Evolutionary conservation across 2,329 filamentous ascomycete genomes (phyloP).

Genomic region (Daldinia eschscholtzii): DNA sequence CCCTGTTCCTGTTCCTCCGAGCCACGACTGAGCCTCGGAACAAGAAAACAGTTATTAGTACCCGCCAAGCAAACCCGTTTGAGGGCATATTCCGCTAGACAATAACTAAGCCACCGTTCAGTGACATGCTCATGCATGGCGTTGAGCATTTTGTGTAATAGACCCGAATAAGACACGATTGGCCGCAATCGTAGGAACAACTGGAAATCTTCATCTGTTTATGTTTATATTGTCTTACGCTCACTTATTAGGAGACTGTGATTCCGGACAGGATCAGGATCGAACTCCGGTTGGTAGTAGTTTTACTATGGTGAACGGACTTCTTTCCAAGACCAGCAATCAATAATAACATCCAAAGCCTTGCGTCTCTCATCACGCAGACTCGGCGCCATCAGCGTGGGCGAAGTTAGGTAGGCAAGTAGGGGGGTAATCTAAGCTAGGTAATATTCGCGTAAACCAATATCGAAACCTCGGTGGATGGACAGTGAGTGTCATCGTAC

Average conservation of each 20-base stretch:
- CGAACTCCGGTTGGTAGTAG: constrained; percentile 29
- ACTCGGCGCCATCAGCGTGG: constrained; percentile 31
- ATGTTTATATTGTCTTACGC: constrained; percentile 24
- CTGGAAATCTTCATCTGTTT: constrained; percentile 19
- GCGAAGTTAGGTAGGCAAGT: constrained; percentile 24
- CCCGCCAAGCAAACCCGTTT: constrained; percentile 15
- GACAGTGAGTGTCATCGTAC: constrained; percentile 3
- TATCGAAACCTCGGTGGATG: constrained; percentile 29
- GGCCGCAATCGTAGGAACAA: constrained; percentile 20
- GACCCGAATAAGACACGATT: constrained; percentile 32
- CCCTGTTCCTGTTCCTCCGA: constrained; percentile 15
- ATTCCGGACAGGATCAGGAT: constrained; percentile 35
- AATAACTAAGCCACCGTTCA: constrained; percentile 26
- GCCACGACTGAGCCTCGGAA: constrained; percentile 37
- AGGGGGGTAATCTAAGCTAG: constrained; percentile 35
- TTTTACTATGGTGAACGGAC: constrained; percentile 25
- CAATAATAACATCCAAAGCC: constrained; percentile 20
- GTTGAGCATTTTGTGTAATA: constrained; percentile 20
- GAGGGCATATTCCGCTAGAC: constrained; percentile 26
- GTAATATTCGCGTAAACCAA: constrained; percentile 33
- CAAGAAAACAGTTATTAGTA: constrained; percentile 8
- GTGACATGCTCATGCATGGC: constrained; percentile 23
- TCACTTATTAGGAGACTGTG: constrained; percentile 20
- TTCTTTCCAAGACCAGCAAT: constrained; percentile 39
- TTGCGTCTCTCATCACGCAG: constrained; percentile 11